These are phyloP conservation scores for Spirogloea muscicola DNA, from an alignment of 139 green algal genomes.

Conservation along the genomic window DNA sequence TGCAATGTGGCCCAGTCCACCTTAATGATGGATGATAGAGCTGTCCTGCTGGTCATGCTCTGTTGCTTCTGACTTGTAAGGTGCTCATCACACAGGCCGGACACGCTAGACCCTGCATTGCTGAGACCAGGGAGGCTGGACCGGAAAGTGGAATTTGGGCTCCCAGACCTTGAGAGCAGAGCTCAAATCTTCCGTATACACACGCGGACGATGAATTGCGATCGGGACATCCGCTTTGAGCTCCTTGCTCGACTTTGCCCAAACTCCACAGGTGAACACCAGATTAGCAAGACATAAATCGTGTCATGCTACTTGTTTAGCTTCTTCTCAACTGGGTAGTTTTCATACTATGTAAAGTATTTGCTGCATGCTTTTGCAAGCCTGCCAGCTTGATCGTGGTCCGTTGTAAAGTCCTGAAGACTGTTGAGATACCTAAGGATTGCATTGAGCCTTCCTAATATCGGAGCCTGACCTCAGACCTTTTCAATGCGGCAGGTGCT, in stretches of 20 bases:
- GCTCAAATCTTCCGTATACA: slow-evolving; percentile 99
- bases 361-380: background rate
- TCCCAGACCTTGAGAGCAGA: slow-evolving; percentile 89
- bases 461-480: background rate
- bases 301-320: background rate
- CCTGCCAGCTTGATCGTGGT: background rate
- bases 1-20: too few species aligned
- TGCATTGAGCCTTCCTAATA: background rate
- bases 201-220: slow-evolving; percentile 92
- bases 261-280: slow-evolving; percentile 75
- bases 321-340: background rate
- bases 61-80: background rate
- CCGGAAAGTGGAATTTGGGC: slow-evolving; percentile 96
- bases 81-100: slow-evolving; percentile 59
- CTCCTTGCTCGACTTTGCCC: slow-evolving; percentile 91
- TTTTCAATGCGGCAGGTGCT: slow-evolving; percentile 54
- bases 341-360: background rate
- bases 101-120: slow-evolving; percentile 96
- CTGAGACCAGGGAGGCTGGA: slow-evolving; percentile 91
- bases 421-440: background rate
- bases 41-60: background rate
- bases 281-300: too few species aligned
- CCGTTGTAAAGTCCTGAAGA: background rate
- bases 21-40: too few species aligned
- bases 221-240: slow-evolving; percentile 91